phyloP scores from a whole-genome alignment of 352 stramenopile species.

The Phytopythium oedochilum region DNA sequence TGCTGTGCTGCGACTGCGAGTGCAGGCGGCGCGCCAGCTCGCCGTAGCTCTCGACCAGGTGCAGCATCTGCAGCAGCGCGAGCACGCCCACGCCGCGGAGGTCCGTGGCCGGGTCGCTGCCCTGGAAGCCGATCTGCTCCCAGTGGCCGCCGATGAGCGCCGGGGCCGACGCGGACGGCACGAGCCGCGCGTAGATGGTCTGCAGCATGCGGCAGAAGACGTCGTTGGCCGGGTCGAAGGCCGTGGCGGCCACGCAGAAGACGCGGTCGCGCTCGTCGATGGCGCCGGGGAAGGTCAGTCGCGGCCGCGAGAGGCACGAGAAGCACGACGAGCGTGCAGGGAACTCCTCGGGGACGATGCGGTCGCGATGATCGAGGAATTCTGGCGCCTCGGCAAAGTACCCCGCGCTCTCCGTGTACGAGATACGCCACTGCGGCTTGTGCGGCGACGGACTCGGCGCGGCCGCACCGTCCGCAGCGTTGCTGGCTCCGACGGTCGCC shows the following conservation, averaged over 20 bases:
- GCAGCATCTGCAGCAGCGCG: slow-evolving; percentile 80
- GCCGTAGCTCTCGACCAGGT: slow-evolving; percentile 61
- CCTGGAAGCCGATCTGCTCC: slow-evolving; percentile 89
- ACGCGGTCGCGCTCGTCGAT: slow-evolving; percentile 66
- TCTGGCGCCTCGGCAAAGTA: slow-evolving; percentile 41
- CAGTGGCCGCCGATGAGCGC: slow-evolving; percentile 67
- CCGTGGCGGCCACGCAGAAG: slow-evolving; percentile 62
- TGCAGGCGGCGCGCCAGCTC: slow-evolving; percentile 49
- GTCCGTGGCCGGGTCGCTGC: slow-evolving; percentile 83
- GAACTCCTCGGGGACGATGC: slow-evolving; percentile 57
- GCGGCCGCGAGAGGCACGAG: slow-evolving; percentile 48
- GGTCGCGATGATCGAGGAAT: slow-evolving; percentile 33
- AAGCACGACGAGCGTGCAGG: slow-evolving; percentile 41
- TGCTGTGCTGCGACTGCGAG: slow-evolving; percentile 42
- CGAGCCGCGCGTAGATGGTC: slow-evolving; percentile 59
- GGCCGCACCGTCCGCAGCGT: neutral
- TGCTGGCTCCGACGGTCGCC: neutral
- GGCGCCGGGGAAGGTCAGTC: slow-evolving; percentile 44
- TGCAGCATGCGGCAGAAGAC: slow-evolving; percentile 54
- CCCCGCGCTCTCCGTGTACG: slow-evolving; percentile 33
- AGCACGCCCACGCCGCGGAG: slow-evolving; percentile 82
- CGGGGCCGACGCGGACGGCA: slow-evolving; percentile 18
- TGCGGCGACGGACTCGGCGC: neutral
- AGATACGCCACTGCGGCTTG: slow-evolving; percentile 23
- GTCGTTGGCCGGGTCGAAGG: slow-evolving; percentile 36